Evolutionary conservation across 179 eudicot species (phyloP).

Genomic region (Dionaea muscipula): DNA sequence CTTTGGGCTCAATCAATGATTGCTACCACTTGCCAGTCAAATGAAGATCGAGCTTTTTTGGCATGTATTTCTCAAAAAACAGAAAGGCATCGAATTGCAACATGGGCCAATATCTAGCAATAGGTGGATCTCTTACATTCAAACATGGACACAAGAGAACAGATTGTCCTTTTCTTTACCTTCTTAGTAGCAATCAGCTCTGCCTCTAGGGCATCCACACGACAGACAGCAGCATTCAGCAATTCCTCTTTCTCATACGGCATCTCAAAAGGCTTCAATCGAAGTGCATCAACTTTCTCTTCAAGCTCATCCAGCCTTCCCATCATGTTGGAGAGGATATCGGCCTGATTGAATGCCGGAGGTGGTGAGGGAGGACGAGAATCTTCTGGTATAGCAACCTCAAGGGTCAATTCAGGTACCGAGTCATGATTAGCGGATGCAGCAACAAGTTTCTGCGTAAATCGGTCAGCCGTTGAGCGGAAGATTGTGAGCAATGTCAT

Average conservation of each 20-base stretch:
- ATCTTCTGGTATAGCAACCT: slow-evolving; percentile 37
- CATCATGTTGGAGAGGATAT: slow-evolving; percentile 50
- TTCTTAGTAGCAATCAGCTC: slow-evolving; percentile 95
- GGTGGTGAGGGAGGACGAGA: slow-evolving; percentile 73
- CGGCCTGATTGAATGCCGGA: slow-evolving; percentile 48
- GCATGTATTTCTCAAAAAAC: too few species aligned
- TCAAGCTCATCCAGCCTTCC: slow-evolving; percentile 87
- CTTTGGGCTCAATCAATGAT: too few species aligned
- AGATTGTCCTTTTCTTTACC: too few species aligned
- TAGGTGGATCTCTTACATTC: background rate
- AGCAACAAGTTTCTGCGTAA: slow-evolving; percentile 40
- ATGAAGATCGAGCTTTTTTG: too few species aligned
- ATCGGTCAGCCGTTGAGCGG: slow-evolving; percentile 30
- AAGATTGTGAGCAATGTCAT: slow-evolving; percentile 39
- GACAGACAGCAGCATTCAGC: slow-evolving; percentile 91
- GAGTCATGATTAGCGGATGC: slow-evolving; percentile 22
- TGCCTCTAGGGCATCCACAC: slow-evolving; percentile 96
- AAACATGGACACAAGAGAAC: background rate
- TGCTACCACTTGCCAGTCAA: too few species aligned
- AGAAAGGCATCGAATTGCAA: too few species aligned
- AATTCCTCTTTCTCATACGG: slow-evolving; percentile 92
- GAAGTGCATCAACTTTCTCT: slow-evolving; percentile 68
- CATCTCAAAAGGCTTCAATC: slow-evolving; percentile 82
- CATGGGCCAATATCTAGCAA: too few species aligned
- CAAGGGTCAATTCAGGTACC: slow-evolving; percentile 26